Evolutionary conservation across 352 stramenopile species (phyloP).

Genomic region (Globisporangium spiculum): DNA sequence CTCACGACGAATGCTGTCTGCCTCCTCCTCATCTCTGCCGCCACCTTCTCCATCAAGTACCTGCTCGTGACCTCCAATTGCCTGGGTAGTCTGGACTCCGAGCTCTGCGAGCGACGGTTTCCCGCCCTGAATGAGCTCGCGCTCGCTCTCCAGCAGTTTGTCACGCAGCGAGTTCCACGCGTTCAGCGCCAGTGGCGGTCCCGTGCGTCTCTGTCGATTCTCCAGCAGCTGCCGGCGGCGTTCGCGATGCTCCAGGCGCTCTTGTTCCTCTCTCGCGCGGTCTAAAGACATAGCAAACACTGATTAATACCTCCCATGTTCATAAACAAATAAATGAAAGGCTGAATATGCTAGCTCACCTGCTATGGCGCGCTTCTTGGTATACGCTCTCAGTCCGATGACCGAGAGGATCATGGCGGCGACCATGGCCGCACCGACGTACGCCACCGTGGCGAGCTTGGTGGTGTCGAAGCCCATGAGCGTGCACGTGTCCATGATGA

Average conservation of each 20-base stretch:
- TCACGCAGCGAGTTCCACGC: slow-evolving; percentile 20
- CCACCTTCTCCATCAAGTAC: neutral
- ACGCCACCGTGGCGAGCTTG: slow-evolving; percentile 11
- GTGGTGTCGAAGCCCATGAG: slow-evolving; percentile 6
- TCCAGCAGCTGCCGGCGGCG: neutral
- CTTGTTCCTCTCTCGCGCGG: neutral
- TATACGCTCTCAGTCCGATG: slow-evolving; percentile 1
- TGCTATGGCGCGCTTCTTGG: slow-evolving; percentile 1
- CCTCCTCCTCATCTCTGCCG: neutral
- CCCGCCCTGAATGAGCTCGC: slow-evolving; percentile 7
- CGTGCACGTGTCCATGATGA: slow-evolving; percentile 12
- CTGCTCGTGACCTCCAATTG: neutral
- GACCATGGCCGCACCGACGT: slow-evolving; percentile 8
- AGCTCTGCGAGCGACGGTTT: slow-evolving; percentile 13
- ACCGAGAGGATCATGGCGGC: neutral
- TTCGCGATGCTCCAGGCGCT: neutral
- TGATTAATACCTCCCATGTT: neutral
- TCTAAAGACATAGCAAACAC: neutral
- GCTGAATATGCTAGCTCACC: neutral
- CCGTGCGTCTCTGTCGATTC: slow-evolving; percentile 3
- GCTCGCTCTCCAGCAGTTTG: slow-evolving; percentile 20
- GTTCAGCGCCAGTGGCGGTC: slow-evolving; percentile 9
- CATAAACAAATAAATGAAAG: neutral
- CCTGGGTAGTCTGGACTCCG: neutral
- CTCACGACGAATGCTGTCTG: neutral